Evolutionary conservation across 768 basidiomycete genomes (phyloP), one percentile per base, ranked within the genome.

Genomic region (Candolleomyces efflorescens): DNA sequence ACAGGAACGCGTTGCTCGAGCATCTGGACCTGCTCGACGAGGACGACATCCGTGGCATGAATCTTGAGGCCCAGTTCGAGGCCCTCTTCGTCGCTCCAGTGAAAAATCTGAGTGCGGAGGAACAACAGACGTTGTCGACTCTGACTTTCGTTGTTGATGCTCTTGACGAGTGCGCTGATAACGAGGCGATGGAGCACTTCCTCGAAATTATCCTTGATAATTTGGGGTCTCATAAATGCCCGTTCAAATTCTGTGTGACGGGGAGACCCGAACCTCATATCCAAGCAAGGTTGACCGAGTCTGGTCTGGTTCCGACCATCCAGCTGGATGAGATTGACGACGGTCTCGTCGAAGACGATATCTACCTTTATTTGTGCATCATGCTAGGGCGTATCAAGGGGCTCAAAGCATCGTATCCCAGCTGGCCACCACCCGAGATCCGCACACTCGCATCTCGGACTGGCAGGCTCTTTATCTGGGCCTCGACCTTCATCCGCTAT

Each of bases 161-260:
- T 0, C 47, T 70, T 6, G 68, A 68, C 44, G 69, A 65, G 56
- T 65, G 63, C 52, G 64, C 64, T 26, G 56, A 59, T 22, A 32
- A 26, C 13, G 10, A 47, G 23, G 23, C 45, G 7, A 67, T 67
- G 18, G 53, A 58, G 15, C 46, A 53, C 1, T 60, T 75, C 41
- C 63, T 76, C 9, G 26, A 27, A 12, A 50, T 62, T 24, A 49
- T 71, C 2, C 55, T 64, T 13, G 23, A 9, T 58, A 62, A 17
- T 58, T 62, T 13, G 57, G 58, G 6, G 20, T 13, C 18, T 18
- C 24, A 20, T 5, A 27, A 61, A 12, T 63, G 71, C 23, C 70
- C 70, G 0, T 43, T 59, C 17, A 67, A 67, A 32, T 68, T 71
- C 57, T 65, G 68, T 18, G 58, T 76, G 23, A 57, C 63, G 9